Conservation (phyloP, 2,329 filamentous ascomycete species). For the Cordyceps farinosa region DNA sequence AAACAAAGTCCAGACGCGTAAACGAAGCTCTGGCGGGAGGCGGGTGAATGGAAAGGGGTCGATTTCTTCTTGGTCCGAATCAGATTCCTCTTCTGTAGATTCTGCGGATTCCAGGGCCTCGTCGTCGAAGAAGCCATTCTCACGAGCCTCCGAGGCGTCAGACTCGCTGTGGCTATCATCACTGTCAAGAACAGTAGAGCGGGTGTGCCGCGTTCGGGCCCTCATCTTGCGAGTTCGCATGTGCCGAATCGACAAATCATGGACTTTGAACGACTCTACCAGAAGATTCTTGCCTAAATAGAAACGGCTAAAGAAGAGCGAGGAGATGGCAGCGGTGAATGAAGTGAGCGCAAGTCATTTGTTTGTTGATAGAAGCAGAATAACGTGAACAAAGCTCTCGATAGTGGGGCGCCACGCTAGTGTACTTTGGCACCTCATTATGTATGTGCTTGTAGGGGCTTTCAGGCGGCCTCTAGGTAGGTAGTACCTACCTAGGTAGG, state of each 20-base stretch:
- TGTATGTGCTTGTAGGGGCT: not conserved
- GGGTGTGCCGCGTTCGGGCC: not conserved
- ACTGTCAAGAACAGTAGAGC: conserved; percentile 4
- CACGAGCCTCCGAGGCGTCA: not conserved
- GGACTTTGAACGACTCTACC: too few species aligned
- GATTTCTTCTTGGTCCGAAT: conserved; percentile 7
- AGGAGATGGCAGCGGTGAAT: not conserved
- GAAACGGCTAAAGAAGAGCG: not conserved
- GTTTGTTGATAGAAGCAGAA: not conserved
- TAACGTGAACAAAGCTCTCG: conserved; percentile 5
- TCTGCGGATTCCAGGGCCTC: conserved; percentile 14
- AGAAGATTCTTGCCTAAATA: not conserved
- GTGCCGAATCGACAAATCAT: not conserved
- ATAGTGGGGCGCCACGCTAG: conserved; percentile 2
- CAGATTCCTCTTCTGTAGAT: not conserved
- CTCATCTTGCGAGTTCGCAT: conserved; percentile 11
- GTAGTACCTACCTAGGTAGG: not conserved
- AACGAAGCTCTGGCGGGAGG: conserved; percentile 34
- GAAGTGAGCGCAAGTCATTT: not conserved
- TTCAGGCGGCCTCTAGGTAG: not conserved
- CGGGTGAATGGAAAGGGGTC: conserved; percentile 27
- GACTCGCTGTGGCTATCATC: conserved; percentile 6
- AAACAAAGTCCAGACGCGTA: conserved; percentile 32
- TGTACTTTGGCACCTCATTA: not conserved
- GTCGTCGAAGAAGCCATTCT: conserved; percentile 10